Conservation (phyloP, 495 filamentous ascomycete genomes). For the Haplographium delicatum region DNA sequence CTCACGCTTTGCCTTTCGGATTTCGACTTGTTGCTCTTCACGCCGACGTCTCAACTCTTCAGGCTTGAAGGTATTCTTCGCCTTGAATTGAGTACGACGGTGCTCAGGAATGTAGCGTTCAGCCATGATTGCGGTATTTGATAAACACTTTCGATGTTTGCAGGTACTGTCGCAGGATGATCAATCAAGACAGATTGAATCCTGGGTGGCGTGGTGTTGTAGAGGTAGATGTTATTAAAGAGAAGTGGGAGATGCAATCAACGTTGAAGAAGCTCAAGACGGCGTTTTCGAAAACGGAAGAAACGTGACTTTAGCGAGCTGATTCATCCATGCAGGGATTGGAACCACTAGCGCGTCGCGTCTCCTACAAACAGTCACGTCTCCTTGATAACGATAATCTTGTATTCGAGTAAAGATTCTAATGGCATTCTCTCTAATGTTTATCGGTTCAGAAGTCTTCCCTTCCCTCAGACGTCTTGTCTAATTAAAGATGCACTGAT, state of each 20-base stretch:
- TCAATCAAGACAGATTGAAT: constrained; percentile 6
- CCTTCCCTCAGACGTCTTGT: too few relatives aligned
- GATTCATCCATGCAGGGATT: constrained; percentile 6
- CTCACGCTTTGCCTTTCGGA: constrained; percentile 94
- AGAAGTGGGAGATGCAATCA: constrained; percentile 30
- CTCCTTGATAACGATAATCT: too few relatives aligned
- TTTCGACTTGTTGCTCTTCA: constrained; percentile 98
- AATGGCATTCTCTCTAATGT: too few relatives aligned
- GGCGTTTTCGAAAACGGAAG: constrained; percentile 32
- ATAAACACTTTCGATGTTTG: constrained; percentile 8
- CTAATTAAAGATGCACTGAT: too few relatives aligned
- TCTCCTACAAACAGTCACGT: constrained; percentile 20
- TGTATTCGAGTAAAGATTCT: too few relatives aligned
- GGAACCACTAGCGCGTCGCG: constrained; percentile 8
- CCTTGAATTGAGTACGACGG: constrained; percentile 98
- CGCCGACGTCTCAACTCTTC: constrained; percentile 98
- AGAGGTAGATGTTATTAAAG: constrained; percentile 21
- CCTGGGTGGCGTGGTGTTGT: constrained; percentile 12
- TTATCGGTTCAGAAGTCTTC: too few relatives aligned
- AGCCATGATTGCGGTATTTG: constrained; percentile 64
- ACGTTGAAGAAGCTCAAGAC: constrained; percentile 32
- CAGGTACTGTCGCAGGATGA: not conserved
- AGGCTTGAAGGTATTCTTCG: constrained; percentile 95
- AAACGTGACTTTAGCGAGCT: constrained; percentile 26
- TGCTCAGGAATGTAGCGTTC: constrained; percentile 99